phyloP scores from a whole-genome alignment of 129 eudicot genomes.

The Glebionis coronaria region DNA sequence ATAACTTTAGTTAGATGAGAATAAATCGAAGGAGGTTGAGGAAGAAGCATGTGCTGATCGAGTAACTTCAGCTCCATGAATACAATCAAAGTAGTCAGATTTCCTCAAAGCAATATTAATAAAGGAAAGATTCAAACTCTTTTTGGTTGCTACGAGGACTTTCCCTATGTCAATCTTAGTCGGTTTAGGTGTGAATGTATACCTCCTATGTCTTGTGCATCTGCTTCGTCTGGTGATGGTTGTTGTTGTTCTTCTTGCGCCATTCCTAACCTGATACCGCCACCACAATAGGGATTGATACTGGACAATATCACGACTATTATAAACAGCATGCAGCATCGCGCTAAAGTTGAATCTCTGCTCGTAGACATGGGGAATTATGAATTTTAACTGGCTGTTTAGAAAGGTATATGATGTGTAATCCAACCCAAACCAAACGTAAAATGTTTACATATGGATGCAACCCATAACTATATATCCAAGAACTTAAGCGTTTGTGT shows the following conservation, averaged over 20 bases:
- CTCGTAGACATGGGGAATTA: conserved; percentile 10
- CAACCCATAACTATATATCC: too few relatives aligned
- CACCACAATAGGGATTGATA: conserved; percentile 15
- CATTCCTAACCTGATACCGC: conserved; percentile 9
- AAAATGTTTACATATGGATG: background rate
- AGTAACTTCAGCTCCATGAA: too few relatives aligned
- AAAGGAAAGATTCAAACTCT: too few relatives aligned
- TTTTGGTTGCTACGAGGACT: too few relatives aligned
- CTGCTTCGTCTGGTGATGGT: background rate
- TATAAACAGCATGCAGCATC: background rate
- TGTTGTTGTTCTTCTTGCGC: conserved; percentile 19
- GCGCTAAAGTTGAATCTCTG: background rate
- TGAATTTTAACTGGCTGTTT: background rate
- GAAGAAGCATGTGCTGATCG: too few relatives aligned
- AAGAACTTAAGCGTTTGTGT: too few relatives aligned
- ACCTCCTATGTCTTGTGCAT: conserved; percentile 17
- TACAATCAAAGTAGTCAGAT: too few relatives aligned
- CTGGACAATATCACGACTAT: conserved; percentile 5
- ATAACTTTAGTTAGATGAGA: too few relatives aligned
- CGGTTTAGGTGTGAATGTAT: too few relatives aligned
- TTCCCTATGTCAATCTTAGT: too few relatives aligned
- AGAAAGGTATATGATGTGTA: background rate
- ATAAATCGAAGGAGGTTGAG: too few relatives aligned
- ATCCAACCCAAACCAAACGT: background rate
- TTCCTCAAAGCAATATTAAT: too few relatives aligned